Base-by-base conservation (phyloP, 805 yeast species). In the Cyberlindnera mrakii region DNA sequence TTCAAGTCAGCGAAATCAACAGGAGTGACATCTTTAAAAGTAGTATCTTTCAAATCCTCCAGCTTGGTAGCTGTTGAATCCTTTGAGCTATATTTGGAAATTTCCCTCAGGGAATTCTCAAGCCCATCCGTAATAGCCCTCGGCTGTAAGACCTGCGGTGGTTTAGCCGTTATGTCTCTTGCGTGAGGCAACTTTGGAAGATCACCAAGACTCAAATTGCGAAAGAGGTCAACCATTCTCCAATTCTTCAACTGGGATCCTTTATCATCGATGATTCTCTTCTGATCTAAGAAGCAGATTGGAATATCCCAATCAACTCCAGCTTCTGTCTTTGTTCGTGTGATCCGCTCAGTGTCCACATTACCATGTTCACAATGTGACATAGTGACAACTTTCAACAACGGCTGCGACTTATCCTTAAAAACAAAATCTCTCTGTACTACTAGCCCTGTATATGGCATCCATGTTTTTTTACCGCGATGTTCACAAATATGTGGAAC, bases 391-490 rank as follows among this genome's bases (percentile, higher is more conserved):
- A 67, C 70, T 44, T 71, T 77, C 42, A 66, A 54, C 43, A 68
- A 49, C 7, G 71, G 67, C 33, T 70, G 61, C 41, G 59, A 37
- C 18, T 63, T 41, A 27, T 64, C 58, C 37, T 69, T 72, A 19
- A 71, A 55, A 18, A 70, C 65, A 45, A 71, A 73, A 17, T 73
- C 70, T 40, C 81, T 65, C 39, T 72, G 71, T 2, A 80, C 60
- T 43, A 74, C 73, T 51, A 78, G 75, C 0, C 88, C 88, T 0
- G 80, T 67, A 50, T 71, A 81, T 1, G 74, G 70, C 11, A 62
- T 40, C 30, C 49, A 43, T 27, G 59, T 51, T 1, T 44, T 42
- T 10, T 56, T 34, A 23, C 6, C 54, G n/a, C 46, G 23, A 14
- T 68, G 62, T 43, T 67, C 65, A 52, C 77, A 71, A 2, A 55